phyloP scores from a whole-genome alignment of 257 asterid species.

The Scutellaria galericulata region DNA sequence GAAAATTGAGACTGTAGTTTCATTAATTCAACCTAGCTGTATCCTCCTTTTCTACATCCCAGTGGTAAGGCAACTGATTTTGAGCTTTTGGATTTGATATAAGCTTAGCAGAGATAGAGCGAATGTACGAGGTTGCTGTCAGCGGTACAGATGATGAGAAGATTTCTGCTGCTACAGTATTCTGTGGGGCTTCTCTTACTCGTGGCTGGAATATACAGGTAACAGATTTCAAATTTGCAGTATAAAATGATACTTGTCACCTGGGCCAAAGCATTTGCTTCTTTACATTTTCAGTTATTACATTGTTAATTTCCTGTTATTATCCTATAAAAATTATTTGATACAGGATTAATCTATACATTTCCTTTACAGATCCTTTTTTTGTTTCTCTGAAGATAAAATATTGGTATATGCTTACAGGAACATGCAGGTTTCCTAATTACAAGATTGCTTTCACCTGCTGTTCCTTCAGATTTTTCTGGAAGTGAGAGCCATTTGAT shows the following conservation, averaged over 20 bases:
- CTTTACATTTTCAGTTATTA: conserved; percentile 19
- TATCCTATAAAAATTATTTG: conserved; percentile 25
- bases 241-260: conserved; percentile 24
- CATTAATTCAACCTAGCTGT: conserved; percentile 24
- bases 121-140: conserved; percentile 85
- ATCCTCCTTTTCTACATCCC: conserved; percentile 29
- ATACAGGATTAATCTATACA: conserved; percentile 20
- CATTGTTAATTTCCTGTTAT: conserved; percentile 18
- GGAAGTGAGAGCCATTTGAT: conserved; percentile 88
- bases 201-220: conserved; percentile 99
- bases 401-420: conserved; percentile 56
- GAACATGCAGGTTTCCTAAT: conserved; percentile 79
- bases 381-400: conserved; percentile 7
- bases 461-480: conserved; percentile 68
- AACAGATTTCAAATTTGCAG: conserved; percentile 27
- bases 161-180: conserved; percentile 88
- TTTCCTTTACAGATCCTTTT: conserved; percentile 9
- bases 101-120: conserved; percentile 99
- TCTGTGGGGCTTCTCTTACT: conserved; percentile 90
- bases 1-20: conserved; percentile 21
- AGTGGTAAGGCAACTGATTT: conserved; percentile 62
- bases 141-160: conserved; percentile 91
- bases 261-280: background rate
- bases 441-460: conserved; percentile 82
- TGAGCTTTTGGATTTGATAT: conserved; percentile 65